Evolutionary conservation across 371 early-diverging fungal species (phyloP).

Genomic region (Encephalitozoon romaleae): DNA sequence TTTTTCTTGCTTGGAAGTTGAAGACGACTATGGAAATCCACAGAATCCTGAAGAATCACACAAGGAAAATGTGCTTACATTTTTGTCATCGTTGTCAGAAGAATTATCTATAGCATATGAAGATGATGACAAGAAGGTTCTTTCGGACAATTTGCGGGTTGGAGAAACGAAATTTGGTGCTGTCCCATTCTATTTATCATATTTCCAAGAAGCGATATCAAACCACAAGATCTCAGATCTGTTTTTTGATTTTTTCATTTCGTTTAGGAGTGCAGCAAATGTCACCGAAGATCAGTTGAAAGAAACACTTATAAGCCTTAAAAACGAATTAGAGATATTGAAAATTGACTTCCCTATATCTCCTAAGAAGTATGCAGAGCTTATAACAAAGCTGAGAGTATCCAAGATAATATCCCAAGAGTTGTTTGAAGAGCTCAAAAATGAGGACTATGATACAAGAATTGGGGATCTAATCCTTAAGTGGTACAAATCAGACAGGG

Average conservation of each 20-base stretch:
- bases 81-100: background rate
- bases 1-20: slow-evolving; percentile 10
- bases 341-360: slow-evolving; percentile 30
- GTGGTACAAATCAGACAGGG: slow-evolving; percentile 21
- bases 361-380: slow-evolving; percentile 23
- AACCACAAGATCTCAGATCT: slow-evolving; percentile 6
- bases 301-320: slow-evolving; percentile 11
- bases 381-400: background rate
- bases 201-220: slow-evolving; percentile 17
- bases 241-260: slow-evolving; percentile 13
- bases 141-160: background rate
- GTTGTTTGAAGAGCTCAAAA: slow-evolving; percentile 18
- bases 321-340: slow-evolving; percentile 11
- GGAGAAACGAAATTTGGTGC: background rate
- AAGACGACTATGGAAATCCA: background rate
- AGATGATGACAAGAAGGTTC: slow-evolving; percentile 10
- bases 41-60: background rate
- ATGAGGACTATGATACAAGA: slow-evolving; percentile 1
- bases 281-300: background rate
- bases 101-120: slow-evolving; percentile 11
- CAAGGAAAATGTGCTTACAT: background rate
- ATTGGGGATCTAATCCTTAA: background rate
- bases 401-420: background rate
- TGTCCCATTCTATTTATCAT: slow-evolving; percentile 2
- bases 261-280: background rate